These are phyloP conservation scores for Ophiocordyceps camponoti-leonardi DNA, from an alignment of 2,329 filamentous ascomycete genomes.

Conservation along the genomic window DNA sequence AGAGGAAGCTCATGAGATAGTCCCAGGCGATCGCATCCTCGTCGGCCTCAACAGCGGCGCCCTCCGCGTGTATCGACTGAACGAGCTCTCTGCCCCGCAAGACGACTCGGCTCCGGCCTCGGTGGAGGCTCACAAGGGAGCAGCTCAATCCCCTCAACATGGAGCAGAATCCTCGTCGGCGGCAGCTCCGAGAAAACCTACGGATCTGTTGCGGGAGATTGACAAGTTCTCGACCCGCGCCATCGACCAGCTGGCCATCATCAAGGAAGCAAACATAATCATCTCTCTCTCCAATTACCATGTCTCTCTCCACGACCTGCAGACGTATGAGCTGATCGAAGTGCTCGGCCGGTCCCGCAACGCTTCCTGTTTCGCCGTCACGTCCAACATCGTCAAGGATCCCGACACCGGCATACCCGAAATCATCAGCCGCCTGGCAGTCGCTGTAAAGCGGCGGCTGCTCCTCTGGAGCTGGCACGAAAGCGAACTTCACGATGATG, in stretches of 20 bases:
- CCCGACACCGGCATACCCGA: constrained; percentile 71
- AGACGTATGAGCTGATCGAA: constrained; percentile 69
- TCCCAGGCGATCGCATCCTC: constrained; percentile 66
- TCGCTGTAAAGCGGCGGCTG: constrained; percentile 81
- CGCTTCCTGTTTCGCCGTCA: constrained; percentile 79
- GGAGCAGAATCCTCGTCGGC: constrained; percentile 12
- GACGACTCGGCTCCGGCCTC: constrained; percentile 14
- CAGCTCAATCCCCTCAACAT: constrained; percentile 7
- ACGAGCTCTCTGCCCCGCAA: constrained; percentile 35
- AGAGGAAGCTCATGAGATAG: neutral
- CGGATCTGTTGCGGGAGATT: constrained; percentile 76
- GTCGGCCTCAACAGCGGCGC: constrained; percentile 83
- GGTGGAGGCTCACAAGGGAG: constrained; percentile 9
- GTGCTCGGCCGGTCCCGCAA: constrained; percentile 70
- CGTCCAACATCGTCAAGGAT: constrained; percentile 90
- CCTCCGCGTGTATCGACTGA: constrained; percentile 81
- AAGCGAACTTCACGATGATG: constrained; percentile 64
- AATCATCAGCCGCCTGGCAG: constrained; percentile 80
- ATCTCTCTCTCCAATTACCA: constrained; percentile 82
- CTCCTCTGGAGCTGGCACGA: constrained; percentile 93
- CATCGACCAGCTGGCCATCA: constrained; percentile 84
- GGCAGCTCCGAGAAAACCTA: constrained; percentile 32
- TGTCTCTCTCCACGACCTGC: constrained; percentile 77
- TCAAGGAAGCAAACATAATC: constrained; percentile 86
- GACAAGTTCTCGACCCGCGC: constrained; percentile 86